A percentile compares a stretch with the other conserved stretches of the same genome.
phyloP scores from a whole-genome alignment of 1,139 yeast species.

The Geotrichum fermentans region DNA sequence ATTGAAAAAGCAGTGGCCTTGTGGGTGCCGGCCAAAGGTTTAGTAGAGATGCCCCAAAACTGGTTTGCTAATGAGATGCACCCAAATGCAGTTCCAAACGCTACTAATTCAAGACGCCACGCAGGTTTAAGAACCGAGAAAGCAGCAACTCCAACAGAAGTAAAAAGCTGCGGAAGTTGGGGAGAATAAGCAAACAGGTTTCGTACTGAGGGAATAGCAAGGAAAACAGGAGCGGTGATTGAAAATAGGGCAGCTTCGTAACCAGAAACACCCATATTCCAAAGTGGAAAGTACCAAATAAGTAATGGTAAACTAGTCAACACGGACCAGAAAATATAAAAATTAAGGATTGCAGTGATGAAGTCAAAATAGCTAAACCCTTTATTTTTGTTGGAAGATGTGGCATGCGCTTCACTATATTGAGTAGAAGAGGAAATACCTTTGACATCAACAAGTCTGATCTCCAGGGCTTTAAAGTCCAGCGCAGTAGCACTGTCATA shows the following conservation, averaged over 20 bases:
- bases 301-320: slow-evolving; percentile 74
- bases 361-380: slow-evolving; percentile 33
- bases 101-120: slow-evolving; percentile 57
- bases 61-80: slow-evolving; percentile 61
- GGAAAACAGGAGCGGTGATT: slow-evolving; percentile 54
- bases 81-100: slow-evolving; percentile 63
- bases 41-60: slow-evolving; percentile 46
- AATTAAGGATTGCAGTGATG: slow-evolving; percentile 32
- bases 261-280: slow-evolving; percentile 97
- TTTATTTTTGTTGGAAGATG: slow-evolving; percentile 24
- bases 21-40: slow-evolving; percentile 45
- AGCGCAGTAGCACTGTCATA: slow-evolving; percentile 75
- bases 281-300: slow-evolving; percentile 94
- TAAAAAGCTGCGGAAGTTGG: slow-evolving; percentile 52
- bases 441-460: slow-evolving; percentile 41
- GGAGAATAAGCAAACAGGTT: slow-evolving; percentile 47
- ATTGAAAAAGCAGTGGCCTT: slow-evolving; percentile 60
- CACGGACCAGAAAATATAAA: slow-evolving; percentile 76
- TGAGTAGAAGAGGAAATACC: slow-evolving; percentile 34
- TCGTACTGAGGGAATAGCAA: slow-evolving; percentile 51
- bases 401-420: slow-evolving; percentile 9
- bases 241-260: slow-evolving; percentile 70
- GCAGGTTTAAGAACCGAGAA: slow-evolving; percentile 65
- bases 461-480: slow-evolving; percentile 59
- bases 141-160: slow-evolving; percentile 69